Percentiles rank a stretch among this genome's conserved stretches.
These are phyloP conservation scores for Amylostereum areolatum DNA, from an alignment of 1,284 basidiomycete genomes.

Conservation along the genomic window DNA sequence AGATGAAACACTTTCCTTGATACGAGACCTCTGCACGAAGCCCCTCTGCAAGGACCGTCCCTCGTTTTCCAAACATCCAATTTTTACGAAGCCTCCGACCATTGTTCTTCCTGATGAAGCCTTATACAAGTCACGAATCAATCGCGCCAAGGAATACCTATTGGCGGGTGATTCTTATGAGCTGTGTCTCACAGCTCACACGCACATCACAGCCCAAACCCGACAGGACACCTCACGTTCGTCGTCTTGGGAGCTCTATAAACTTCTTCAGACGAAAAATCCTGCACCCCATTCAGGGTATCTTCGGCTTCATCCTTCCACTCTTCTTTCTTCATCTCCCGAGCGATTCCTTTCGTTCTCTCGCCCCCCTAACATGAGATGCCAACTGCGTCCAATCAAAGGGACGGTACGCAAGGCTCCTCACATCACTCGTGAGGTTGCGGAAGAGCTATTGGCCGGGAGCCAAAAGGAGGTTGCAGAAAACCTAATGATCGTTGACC, in stretches of 20 bases:
- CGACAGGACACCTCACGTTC: slow-evolving; percentile 26
- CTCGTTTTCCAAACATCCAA: background rate
- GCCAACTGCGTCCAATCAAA: slow-evolving; percentile 94
- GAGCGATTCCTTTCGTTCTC: slow-evolving; percentile 91
- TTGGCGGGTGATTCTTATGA: slow-evolving; percentile 93
- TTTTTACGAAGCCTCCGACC: slow-evolving; percentile 18
- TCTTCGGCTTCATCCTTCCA: slow-evolving; percentile 65
- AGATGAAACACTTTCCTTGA: slow-evolving; percentile 24
- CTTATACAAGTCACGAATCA: slow-evolving; percentile 70
- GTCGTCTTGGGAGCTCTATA: slow-evolving; percentile 70
- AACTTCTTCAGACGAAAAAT: slow-evolving; percentile 68
- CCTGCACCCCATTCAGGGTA: slow-evolving; percentile 91
- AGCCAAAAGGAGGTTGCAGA: slow-evolving; percentile 94
- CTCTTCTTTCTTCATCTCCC: slow-evolving; percentile 77
- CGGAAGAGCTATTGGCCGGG: slow-evolving; percentile 59
- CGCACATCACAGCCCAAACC: slow-evolving; percentile 39
- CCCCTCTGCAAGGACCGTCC: background rate
- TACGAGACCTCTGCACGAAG: background rate
- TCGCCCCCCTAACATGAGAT: slow-evolving; percentile 51
- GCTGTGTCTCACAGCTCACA: slow-evolving; percentile 85
- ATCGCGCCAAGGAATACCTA: slow-evolving; percentile 70
- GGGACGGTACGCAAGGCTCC: slow-evolving; percentile 77
- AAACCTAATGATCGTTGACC: slow-evolving; percentile 98
- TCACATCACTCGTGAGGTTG: slow-evolving; percentile 54
- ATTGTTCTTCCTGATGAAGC: slow-evolving; percentile 49